Evolutionary conservation across 208 protist genomes (phyloP).

Genomic region (Porcisia hertigi): DNA sequence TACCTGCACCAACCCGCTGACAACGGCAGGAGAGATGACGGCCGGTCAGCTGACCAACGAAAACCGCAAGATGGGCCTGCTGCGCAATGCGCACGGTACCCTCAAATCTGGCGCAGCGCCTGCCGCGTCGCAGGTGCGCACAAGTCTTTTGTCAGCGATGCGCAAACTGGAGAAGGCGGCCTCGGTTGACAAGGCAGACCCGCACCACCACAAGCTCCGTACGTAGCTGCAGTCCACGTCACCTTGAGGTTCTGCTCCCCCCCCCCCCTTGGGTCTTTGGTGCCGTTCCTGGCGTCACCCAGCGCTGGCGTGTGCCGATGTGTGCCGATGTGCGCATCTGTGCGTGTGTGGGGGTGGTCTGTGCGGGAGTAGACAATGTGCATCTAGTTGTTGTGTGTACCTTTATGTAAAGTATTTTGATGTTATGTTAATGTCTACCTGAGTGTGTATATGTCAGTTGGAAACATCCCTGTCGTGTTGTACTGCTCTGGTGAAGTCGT

Average conservation of each 20-base stretch:
- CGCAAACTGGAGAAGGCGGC: slow-evolving; percentile 47
- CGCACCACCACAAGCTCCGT: slow-evolving; percentile 74
- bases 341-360: neutral
- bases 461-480: neutral
- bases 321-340: neutral
- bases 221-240: neutral
- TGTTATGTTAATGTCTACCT: neutral
- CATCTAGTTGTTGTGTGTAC: neutral
- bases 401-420: neutral
- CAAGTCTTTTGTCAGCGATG: slow-evolving; percentile 35
- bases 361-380: neutral
- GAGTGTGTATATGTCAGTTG: neutral
- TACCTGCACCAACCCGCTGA: slow-evolving; percentile 32
- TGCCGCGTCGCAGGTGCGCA: neutral
- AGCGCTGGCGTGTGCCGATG: neutral
- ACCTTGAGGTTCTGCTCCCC: neutral
- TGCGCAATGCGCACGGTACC: slow-evolving; percentile 79
- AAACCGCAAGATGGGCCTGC: slow-evolving; percentile 22
- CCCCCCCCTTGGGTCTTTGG: too few relatives aligned
- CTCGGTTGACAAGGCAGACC: slow-evolving; percentile 70
- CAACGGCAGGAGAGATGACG: slow-evolving; percentile 55
- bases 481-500: too few relatives aligned
- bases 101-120: slow-evolving; percentile 35
- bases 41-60: slow-evolving; percentile 52
- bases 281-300: too few relatives aligned